A percentile compares a stretch with the other conserved stretches of the same genome.
Evolutionary conservation across 768 basidiomycete genomes (phyloP).

Genomic region (Boletus edulis): DNA sequence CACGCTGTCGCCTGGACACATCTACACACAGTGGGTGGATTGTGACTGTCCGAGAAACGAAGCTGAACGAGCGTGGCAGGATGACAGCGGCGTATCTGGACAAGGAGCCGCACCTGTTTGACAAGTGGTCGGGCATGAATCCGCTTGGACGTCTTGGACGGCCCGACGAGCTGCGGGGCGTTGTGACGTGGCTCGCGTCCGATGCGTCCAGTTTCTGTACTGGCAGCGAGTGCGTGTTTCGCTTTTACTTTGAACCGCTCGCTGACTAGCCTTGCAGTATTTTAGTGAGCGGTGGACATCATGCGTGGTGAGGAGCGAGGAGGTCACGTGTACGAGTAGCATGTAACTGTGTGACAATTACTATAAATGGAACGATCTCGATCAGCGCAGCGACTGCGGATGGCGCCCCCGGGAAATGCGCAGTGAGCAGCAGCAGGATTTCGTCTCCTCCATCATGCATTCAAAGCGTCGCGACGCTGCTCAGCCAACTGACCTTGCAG

Average conservation of each 20-base stretch:
- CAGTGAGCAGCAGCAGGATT: slow-evolving; percentile 7
- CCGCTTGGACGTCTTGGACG: slow-evolving; percentile 71
- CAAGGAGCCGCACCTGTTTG: slow-evolving; percentile 55
- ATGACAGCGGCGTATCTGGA: slow-evolving; percentile 78
- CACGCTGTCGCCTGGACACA: slow-evolving; percentile 72
- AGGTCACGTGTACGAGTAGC: slow-evolving; percentile 17
- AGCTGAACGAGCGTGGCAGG: slow-evolving; percentile 31
- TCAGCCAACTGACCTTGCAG: slow-evolving; percentile 50
- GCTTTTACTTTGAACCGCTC: neutral
- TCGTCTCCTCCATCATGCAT: too few species aligned
- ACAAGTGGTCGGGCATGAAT: slow-evolving; percentile 67
- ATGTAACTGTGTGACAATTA: slow-evolving; percentile 3
- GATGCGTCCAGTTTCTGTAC: slow-evolving; percentile 80
- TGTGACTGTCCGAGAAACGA: slow-evolving; percentile 4
- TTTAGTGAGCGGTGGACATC: slow-evolving; percentile 31
- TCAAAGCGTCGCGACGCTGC: slow-evolving; percentile 38
- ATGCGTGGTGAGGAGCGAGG: slow-evolving; percentile 26
- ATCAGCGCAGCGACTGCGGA: slow-evolving; percentile 39
- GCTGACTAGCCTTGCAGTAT: slow-evolving; percentile 14
- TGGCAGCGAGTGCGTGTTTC: slow-evolving; percentile 68
- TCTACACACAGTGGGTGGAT: slow-evolving; percentile 59
- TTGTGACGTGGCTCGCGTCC: slow-evolving; percentile 67
- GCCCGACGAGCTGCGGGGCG: slow-evolving; percentile 71
- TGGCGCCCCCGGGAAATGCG: neutral
- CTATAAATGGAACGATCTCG: slow-evolving; percentile 28